Conservation (phyloP, 345 rosid species). For the Populus simonii region DNA sequence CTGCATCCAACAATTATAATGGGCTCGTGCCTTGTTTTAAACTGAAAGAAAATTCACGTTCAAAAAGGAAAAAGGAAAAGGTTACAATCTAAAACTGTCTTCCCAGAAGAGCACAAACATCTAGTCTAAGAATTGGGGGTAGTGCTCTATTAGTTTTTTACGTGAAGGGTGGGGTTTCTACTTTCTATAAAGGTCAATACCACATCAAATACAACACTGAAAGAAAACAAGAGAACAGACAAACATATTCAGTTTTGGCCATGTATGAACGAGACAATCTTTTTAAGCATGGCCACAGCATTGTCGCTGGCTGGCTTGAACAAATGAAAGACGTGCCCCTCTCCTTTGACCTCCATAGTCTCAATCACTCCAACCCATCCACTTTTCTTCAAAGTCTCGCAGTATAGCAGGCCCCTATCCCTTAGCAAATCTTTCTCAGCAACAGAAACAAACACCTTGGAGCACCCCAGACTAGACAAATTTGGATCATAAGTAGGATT, state of each 20-base stretch:
- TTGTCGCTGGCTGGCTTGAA: not conserved
- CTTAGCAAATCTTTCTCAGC: slow-evolving; percentile 19
- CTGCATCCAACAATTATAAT: not conserved
- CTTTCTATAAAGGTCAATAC: too few species aligned
- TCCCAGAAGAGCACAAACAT: too few species aligned
- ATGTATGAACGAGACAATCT: not conserved
- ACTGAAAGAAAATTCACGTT: not conserved
- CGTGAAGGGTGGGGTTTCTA: too few species aligned
- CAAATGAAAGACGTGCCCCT: slow-evolving; percentile 19
- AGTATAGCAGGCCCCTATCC: slow-evolving; percentile 19
- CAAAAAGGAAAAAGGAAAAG: not conserved
- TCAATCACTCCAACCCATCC: slow-evolving; percentile 12
- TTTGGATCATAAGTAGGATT: slow-evolving; percentile 19
- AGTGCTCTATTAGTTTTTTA: too few species aligned
- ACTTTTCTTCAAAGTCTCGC: slow-evolving; percentile 16
- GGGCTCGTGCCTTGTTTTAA: not conserved
- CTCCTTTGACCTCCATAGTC: slow-evolving; percentile 16
- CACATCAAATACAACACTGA: not conserved
- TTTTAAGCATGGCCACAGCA: slow-evolving; percentile 3
- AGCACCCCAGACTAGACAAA: slow-evolving; percentile 8
- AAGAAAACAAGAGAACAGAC: not conserved
- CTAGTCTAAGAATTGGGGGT: too few species aligned
- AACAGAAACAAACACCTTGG: slow-evolving; percentile 15
- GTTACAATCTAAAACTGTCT: not conserved
- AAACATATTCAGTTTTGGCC: not conserved